A percentile compares a stretch with the other conserved stretches of the same genome.
Conservation (phyloP, 108 stramenopile species). For the Chaetoceros tenuissimus region DNA sequence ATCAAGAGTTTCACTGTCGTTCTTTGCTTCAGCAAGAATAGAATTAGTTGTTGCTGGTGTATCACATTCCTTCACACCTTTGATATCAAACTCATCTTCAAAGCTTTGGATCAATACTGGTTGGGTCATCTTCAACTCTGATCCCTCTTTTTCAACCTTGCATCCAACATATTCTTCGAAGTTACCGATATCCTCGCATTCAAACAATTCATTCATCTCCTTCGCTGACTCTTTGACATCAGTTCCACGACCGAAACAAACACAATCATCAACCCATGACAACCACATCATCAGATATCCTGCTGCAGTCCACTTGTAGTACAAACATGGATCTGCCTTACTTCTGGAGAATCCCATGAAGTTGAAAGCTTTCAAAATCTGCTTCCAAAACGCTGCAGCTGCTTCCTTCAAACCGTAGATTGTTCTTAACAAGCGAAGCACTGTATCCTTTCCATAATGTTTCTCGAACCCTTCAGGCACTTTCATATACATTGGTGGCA, state of each 20-base stretch:
- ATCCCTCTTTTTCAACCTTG: conserved; percentile 11
- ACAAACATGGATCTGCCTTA: conserved; percentile 19
- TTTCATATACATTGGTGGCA: conserved; percentile 10
- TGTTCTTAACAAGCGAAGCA: conserved; percentile 8
- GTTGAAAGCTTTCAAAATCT: neutral
- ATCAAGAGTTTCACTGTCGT: neutral
- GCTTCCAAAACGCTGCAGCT: conserved; percentile 20
- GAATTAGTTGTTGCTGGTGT: conserved; percentile 1
- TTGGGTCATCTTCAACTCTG: conserved; percentile 24
- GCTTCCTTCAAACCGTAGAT: conserved; percentile 33
- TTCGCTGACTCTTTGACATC: conserved; percentile 4
- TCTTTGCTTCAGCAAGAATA: neutral
- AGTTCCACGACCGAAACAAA: conserved; percentile 6
- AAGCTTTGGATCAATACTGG: conserved; percentile 35
- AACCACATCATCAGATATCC: neutral
- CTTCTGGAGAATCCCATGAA: conserved; percentile 5
- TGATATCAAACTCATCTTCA: conserved; percentile 15
- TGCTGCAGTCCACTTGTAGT: conserved; percentile 13
- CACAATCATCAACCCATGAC: conserved; percentile 34
- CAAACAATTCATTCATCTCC: conserved; percentile 14
- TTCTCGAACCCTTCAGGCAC: conserved; percentile 29
- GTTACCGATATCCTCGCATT: conserved; percentile 18
- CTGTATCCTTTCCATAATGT: conserved; percentile 5
- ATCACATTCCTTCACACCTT: neutral
- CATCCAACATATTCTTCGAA: conserved; percentile 35